A percentile compares a stretch with the other conserved stretches of the same genome.
Conservation (phyloP, 106 monocot genomes). For the Platanthera zijinensis region DNA sequence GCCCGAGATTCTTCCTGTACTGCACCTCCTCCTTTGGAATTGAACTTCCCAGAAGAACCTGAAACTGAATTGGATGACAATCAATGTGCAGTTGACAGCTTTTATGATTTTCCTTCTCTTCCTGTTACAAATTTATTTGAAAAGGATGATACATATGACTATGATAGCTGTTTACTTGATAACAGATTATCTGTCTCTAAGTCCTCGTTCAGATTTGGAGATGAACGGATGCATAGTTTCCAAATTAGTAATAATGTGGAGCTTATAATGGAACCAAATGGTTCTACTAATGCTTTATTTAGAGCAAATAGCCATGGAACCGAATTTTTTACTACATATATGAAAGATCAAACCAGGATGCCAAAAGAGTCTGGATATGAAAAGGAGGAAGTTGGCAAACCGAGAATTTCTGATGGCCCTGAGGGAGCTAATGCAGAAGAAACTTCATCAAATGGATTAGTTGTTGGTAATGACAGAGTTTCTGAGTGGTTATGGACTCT, state of each 20-base stretch:
- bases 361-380: slow-evolving; percentile 25
- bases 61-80: slow-evolving; percentile 29
- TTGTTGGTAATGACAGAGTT: slow-evolving; percentile 43
- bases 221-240: slow-evolving; percentile 59
- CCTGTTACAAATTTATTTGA: slow-evolving; percentile 83
- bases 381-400: slow-evolving; percentile 22
- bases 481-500: slow-evolving; percentile 99
- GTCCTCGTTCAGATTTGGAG: slow-evolving; percentile 14
- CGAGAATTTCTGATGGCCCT: slow-evolving; percentile 47
- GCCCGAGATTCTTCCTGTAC: slow-evolving; percentile 31
- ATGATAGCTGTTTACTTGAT: slow-evolving; percentile 21
- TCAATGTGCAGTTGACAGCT: slow-evolving; percentile 35
- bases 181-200: slow-evolving; percentile 22
- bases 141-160: slow-evolving; percentile 23
- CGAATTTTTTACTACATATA: slow-evolving; percentile 25
- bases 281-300: slow-evolving; percentile 17
- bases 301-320: slow-evolving; percentile 25
- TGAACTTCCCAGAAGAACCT: slow-evolving; percentile 24
- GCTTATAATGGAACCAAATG: slow-evolving; percentile 55
- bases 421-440: slow-evolving; percentile 18
- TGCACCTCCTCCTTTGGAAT: slow-evolving; percentile 17
- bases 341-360: slow-evolving; percentile 8
- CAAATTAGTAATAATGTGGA: slow-evolving; percentile 79
- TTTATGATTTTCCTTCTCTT: slow-evolving; percentile 70
- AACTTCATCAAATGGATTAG: slow-evolving; percentile 29